Percentiles rank a stretch among this genome's conserved stretches.
Evolutionary conservation across 495 filamentous ascomycete species (phyloP).

Genomic region (Penicillium odoratum): DNA sequence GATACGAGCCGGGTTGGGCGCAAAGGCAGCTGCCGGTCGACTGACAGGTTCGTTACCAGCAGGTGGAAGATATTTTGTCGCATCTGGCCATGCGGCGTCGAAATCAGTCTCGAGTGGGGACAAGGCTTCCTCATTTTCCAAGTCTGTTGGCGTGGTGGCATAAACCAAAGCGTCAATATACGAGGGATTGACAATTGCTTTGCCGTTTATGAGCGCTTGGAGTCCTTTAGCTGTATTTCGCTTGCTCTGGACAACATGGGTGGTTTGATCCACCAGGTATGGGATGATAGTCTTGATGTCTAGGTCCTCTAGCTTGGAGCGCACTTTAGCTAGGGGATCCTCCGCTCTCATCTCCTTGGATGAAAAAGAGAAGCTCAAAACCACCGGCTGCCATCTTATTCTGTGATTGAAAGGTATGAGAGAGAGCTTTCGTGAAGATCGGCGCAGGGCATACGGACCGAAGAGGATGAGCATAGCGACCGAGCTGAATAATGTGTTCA

Average conservation of each 20-base stretch:
- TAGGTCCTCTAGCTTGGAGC: slow-evolving; percentile 68
- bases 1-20: slow-evolving; percentile 62
- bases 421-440: background rate
- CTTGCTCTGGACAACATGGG: slow-evolving; percentile 86
- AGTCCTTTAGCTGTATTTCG: slow-evolving; percentile 84
- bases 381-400: slow-evolving; percentile 77
- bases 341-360: slow-evolving; percentile 69
- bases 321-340: slow-evolving; percentile 61
- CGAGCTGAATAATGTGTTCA: slow-evolving; percentile 67
- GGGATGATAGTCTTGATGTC: slow-evolving; percentile 82
- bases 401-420: slow-evolving; percentile 39
- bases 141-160: slow-evolving; percentile 56
- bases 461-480: slow-evolving; percentile 56
- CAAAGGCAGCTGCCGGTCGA: slow-evolving; percentile 62
- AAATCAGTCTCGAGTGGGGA: slow-evolving; percentile 83
- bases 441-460: slow-evolving; percentile 32
- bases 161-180: slow-evolving; percentile 74
- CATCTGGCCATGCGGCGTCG: slow-evolving; percentile 76
- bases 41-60: slow-evolving; percentile 70
- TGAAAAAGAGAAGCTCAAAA: slow-evolving; percentile 80
- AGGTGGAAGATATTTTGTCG: slow-evolving; percentile 68
- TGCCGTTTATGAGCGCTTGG: slow-evolving; percentile 84
- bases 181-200: slow-evolving; percentile 73
- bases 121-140: slow-evolving; percentile 51
- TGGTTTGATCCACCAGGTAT: slow-evolving; percentile 69